Evolutionary conservation across 768 basidiomycete species (phyloP), one percentile per base, ranked within the genome.

Genomic region (Boletus rubroflammeus): DNA sequence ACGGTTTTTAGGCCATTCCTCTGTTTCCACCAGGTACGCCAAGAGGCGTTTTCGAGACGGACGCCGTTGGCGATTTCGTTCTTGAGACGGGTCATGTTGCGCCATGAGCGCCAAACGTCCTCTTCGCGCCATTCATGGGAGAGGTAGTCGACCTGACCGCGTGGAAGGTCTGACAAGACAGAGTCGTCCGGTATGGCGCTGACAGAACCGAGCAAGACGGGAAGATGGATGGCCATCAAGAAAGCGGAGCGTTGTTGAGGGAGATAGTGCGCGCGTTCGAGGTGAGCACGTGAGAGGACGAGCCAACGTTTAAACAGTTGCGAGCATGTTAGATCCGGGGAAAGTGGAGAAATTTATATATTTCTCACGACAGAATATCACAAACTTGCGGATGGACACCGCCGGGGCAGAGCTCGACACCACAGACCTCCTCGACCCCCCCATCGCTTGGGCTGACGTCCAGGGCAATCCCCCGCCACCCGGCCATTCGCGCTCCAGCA

Each of bases 11-110:
- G 81, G 60, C 94, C 90, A 64, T 97, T 97, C 58, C 96, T 79
- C 81, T 98, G 95, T 75, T 98, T 98, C 87, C 95, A 98, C 96
- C 96, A 99, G 1, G 95, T 98, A 39, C 96, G 78, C 96, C 96
- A 99, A 56, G 89, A 92, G 9, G 97, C 97, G 66, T 99, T 99
- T 78, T 99, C 97, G 53, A 99, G 82, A 46, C 96, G 78, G 45
- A 88, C 79, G 44, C 96, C 96, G 69, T 99, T 98, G 6, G 92
- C 84, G 67, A 99, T 97, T 74, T 93, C 96, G 69, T 96, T 90
- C 83, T 98, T 99, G 78, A 94, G 93, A 52, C 91, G 81, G 44
- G 96, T 98, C 93, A 98, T 98, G 68, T 86, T 92, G 60, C 95
- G 81, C 96, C 96, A 99, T n/a, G 88, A 90, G 51, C 90, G 85